A percentile compares a stretch with the other conserved stretches of the same genome.
Evolutionary conservation across 495 filamentous ascomycete species (phyloP).

Genomic region (Clavariopsis aquatica): DNA sequence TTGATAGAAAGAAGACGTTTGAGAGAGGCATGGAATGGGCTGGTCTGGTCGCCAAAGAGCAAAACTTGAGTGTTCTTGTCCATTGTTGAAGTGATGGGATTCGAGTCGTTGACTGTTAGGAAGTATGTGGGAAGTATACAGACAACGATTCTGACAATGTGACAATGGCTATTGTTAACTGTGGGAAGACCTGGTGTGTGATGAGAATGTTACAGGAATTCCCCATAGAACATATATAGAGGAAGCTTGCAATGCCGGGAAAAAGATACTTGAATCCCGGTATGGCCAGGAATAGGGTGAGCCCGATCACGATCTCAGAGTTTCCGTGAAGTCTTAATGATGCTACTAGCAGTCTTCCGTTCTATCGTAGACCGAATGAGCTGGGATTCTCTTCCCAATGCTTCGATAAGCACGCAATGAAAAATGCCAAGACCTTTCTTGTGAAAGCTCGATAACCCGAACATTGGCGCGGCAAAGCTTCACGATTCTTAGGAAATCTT

Average conservation of each 20-base stretch:
- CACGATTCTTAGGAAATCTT: background rate
- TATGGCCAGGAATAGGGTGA: background rate
- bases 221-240: slow-evolving; percentile 16
- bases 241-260: background rate
- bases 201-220: slow-evolving; percentile 4
- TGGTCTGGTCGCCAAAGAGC: slow-evolving; percentile 30
- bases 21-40: slow-evolving; percentile 19
- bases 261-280: slow-evolving; percentile 14
- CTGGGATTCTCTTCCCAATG: background rate
- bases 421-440: background rate
- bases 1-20: slow-evolving; percentile 26
- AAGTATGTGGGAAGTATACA: slow-evolving; percentile 9
- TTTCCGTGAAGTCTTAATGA: slow-evolving; percentile 5
- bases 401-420: background rate
- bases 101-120: slow-evolving; percentile 11
- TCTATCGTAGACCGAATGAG: slow-evolving; percentile 17
- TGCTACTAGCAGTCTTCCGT: background rate
- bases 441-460: background rate
- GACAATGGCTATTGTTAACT: background rate
- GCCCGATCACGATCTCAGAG: slow-evolving; percentile 9
- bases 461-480: background rate
- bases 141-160: slow-evolving; percentile 19
- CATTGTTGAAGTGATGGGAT: slow-evolving; percentile 23
- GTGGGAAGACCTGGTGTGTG: slow-evolving; percentile 1
- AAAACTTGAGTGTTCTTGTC: slow-evolving; percentile 28